phyloP scores from a whole-genome alignment of 306 rosid genomes.

The Glycine latifolia region DNA sequence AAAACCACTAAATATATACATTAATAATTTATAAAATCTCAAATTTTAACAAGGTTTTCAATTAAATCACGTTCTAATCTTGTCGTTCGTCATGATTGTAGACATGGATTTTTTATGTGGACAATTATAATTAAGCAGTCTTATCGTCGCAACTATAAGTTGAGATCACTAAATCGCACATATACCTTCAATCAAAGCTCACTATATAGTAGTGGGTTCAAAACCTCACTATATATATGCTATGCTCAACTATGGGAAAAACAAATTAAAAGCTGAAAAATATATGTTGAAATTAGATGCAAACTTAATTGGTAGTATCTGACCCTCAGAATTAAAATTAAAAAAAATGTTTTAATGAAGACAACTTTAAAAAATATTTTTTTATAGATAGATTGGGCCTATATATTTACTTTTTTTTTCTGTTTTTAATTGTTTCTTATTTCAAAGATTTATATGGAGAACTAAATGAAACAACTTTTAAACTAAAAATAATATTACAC shows the following conservation, averaged over 20 bases:
- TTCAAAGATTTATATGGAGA: too few relatives aligned
- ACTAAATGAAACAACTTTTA: too few relatives aligned
- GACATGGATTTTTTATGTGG: background rate
- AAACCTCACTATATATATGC: too few relatives aligned
- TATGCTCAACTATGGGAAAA: too few relatives aligned
- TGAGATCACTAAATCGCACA: background rate
- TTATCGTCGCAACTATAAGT: background rate
- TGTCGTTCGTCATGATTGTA: background rate
- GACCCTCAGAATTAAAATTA: background rate
- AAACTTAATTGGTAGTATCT: background rate
- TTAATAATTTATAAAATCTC: too few relatives aligned
- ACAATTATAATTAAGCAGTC: background rate
- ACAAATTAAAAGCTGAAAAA: too few relatives aligned
- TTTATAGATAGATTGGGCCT: background rate
- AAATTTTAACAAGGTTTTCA: background rate
- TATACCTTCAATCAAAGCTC: too few relatives aligned
- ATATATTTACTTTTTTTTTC: too few relatives aligned
- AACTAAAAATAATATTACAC: too few relatives aligned
- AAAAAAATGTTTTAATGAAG: background rate
- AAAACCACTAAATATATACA: too few relatives aligned
- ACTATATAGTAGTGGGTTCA: background rate
- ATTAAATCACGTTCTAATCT: background rate
- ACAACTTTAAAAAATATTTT: background rate
- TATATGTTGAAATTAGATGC: background rate
- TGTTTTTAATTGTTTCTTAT: background rate